phyloP scores from a whole-genome alignment of 257 asterid genomes.

The Solanum pennellii region DNA sequence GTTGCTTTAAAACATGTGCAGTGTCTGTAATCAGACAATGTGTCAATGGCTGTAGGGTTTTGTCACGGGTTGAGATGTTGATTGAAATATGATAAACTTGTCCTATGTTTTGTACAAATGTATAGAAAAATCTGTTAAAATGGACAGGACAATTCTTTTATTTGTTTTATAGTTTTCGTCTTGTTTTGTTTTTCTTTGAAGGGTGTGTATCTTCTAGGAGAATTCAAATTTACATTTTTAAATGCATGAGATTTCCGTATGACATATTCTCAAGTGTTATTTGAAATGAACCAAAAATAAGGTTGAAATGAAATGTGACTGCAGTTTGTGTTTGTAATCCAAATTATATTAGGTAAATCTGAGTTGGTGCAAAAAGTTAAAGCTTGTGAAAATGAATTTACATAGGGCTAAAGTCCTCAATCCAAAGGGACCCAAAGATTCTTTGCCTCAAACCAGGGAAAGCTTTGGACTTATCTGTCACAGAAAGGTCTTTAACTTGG shows the following conservation, averaged over 20 bases:
- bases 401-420: not conserved
- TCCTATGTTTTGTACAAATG: conserved; percentile 4
- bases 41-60: not conserved
- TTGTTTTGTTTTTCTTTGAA: not conserved
- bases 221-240: not conserved
- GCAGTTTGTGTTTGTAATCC: not conserved
- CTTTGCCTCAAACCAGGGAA: conserved; percentile 26
- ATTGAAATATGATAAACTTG: conserved; percentile 4
- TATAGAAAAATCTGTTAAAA: not conserved
- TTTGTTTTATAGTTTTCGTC: not conserved
- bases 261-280: not conserved
- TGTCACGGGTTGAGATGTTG: conserved; percentile 22
- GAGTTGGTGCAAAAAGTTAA: not conserved
- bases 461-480: conserved; percentile 45
- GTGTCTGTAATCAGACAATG: conserved; percentile 18
- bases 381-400: not conserved
- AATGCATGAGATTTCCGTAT: not conserved
- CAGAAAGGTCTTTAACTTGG: conserved; percentile 14
- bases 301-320: not conserved
- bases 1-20: conserved; percentile 18
- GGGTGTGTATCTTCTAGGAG: not conserved
- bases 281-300: not conserved
- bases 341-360: not conserved
- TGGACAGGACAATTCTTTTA: not conserved
- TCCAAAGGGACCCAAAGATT: conserved; percentile 3